Percentiles rank a stretch among this genome's conserved stretches.
Evolutionary conservation across 805 yeast genomes (phyloP).

Genomic region (Schwanniomyces occidentalis): DNA sequence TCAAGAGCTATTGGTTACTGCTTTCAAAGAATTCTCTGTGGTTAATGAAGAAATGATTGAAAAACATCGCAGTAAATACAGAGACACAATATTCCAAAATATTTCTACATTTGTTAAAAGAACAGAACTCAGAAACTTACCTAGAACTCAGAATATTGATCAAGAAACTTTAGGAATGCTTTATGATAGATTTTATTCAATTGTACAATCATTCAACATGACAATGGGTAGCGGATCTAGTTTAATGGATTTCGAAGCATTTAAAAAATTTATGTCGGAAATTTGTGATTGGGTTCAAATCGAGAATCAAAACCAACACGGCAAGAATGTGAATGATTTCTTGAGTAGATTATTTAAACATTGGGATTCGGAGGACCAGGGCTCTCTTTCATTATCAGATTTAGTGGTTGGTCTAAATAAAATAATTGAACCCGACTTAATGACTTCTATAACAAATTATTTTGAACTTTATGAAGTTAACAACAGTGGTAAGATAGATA

Average conservation of each 20-base stretch:
- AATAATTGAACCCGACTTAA: slow-evolving; percentile 68
- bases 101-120: slow-evolving; percentile 90
- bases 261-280: slow-evolving; percentile 72
- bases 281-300: slow-evolving; percentile 71
- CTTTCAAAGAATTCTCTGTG: slow-evolving; percentile 85
- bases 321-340: slow-evolving; percentile 14
- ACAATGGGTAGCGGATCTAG: slow-evolving; percentile 51
- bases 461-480: slow-evolving; percentile 71
- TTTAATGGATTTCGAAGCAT: slow-evolving; percentile 74
- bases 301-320: slow-evolving; percentile 12
- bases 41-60: slow-evolving; percentile 74
- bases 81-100: slow-evolving; percentile 77
- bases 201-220: slow-evolving; percentile 65
- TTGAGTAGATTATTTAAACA: slow-evolving; percentile 61
- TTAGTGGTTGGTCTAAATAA: slow-evolving; percentile 72
- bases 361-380: slow-evolving; percentile 65
- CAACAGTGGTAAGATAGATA: slow-evolving; percentile 59
- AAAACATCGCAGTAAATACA: slow-evolving; percentile 66
- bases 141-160: slow-evolving; percentile 63
- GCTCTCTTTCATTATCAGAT: slow-evolving; percentile 64
- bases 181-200: slow-evolving; percentile 82
- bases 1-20: slow-evolving; percentile 86
- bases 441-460: slow-evolving; percentile 77
- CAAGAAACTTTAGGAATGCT: slow-evolving; percentile 63
- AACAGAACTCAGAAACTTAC: slow-evolving; percentile 84